Evolutionary conservation across 2,329 filamentous ascomycete species (phyloP).

Genomic region (Cladosporium phlei): DNA sequence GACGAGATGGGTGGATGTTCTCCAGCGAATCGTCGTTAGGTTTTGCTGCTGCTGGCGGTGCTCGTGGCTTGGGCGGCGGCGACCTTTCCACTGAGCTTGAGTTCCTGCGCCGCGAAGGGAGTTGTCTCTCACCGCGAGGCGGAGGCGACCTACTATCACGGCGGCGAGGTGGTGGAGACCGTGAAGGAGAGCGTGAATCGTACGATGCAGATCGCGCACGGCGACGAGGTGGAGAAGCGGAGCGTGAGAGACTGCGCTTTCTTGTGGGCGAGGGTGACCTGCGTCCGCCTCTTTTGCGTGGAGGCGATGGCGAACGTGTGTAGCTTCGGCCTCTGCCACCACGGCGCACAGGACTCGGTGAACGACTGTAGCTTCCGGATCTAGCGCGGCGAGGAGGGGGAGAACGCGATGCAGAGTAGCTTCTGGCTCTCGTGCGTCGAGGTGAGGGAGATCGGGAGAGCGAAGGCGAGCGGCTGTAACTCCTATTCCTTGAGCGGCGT

Average conservation of each 20-base stretch:
- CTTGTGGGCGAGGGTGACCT: constrained; percentile 17
- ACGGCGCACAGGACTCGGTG: neutral
- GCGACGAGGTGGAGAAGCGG: constrained; percentile 18
- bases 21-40: constrained; percentile 26
- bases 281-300: neutral
- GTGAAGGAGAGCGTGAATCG: constrained; percentile 23
- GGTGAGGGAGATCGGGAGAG: constrained; percentile 27
- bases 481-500: constrained; percentile 18
- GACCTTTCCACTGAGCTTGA: constrained; percentile 28
- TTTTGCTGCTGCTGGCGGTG: constrained; percentile 12
- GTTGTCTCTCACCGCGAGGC: neutral
- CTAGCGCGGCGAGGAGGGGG: constrained; percentile 19
- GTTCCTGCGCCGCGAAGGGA: constrained; percentile 23
- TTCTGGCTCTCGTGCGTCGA: constrained; percentile 22
- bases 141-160: neutral
- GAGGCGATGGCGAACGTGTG: constrained; percentile 10
- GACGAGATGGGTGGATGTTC: constrained; percentile 33
- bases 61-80: constrained; percentile 18
- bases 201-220: constrained; percentile 14
- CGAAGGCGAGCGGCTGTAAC: constrained; percentile 13
- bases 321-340: neutral
- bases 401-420: constrained; percentile 18
- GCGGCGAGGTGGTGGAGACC: constrained; percentile 14
- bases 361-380: constrained; percentile 3
- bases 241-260: constrained; percentile 12